A percentile compares a stretch with the other conserved stretches of the same genome.
phyloP scores from a whole-genome alignment of 257 asterid genomes.

The Solanum piurae region DNA sequence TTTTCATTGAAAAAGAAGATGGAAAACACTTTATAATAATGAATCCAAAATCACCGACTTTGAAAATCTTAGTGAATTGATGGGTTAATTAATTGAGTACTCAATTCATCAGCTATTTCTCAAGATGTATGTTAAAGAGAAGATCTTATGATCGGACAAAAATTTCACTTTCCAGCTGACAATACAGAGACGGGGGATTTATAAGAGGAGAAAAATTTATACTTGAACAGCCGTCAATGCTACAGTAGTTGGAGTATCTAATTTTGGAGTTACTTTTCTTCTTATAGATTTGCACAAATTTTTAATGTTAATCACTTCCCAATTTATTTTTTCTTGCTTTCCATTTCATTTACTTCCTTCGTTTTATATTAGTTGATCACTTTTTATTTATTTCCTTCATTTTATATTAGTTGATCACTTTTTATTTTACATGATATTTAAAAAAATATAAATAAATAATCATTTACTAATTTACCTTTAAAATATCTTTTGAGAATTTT shows the following conservation, averaged over 20 bases:
- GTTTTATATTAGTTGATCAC: too few relatives aligned
- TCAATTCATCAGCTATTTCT: not conserved
- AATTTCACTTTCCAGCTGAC: not conserved
- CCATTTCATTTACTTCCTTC: not conserved
- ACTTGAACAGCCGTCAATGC: constrained; percentile 24
- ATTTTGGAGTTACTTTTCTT: not conserved
- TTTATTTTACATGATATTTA: accelerated
- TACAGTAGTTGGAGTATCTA: constrained; percentile 16
- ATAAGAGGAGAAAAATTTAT: constrained; percentile 9
- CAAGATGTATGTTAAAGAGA: not conserved
- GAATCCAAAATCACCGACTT: not conserved
- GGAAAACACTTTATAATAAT: not conserved
- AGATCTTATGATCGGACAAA: not conserved
- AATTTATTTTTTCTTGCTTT: not conserved
- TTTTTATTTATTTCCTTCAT: too few relatives aligned
- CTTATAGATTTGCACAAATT: not conserved
- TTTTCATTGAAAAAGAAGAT: not conserved
- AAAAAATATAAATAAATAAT: too few relatives aligned
- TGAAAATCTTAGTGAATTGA: not conserved
- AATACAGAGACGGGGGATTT: not conserved
- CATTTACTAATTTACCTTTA: too few relatives aligned
- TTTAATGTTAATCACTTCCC: not conserved
- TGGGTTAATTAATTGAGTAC: not conserved
- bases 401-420: too few relatives aligned
- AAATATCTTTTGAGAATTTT: too few relatives aligned